These are phyloP conservation scores for Aspergillus sp. DNA, from an alignment of 2,329 filamentous ascomycete species.

Conservation along the genomic window DNA sequence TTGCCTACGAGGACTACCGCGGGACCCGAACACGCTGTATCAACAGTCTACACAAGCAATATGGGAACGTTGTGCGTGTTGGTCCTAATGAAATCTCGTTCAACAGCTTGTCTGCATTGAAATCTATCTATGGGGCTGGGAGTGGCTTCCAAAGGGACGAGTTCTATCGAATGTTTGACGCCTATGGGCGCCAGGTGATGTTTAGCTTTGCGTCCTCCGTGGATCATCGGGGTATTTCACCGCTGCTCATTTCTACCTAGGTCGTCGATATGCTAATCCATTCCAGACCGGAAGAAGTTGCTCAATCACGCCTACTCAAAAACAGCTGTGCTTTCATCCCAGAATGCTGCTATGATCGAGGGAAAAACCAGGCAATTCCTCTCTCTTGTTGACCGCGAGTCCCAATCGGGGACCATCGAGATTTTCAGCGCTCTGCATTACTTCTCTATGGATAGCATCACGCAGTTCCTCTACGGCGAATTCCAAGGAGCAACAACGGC, in stretches of 20 bases:
- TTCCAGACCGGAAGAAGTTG: conserved; percentile 53
- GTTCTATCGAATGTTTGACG: conserved; percentile 59
- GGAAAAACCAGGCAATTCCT: conserved; percentile 43
- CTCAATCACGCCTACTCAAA: conserved; percentile 56
- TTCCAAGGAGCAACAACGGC: conserved; percentile 47
- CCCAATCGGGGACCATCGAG: conserved; percentile 33
- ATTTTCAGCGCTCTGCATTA: conserved; percentile 53
- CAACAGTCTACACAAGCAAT: conserved; percentile 43
- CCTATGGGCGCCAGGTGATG: conserved; percentile 52
- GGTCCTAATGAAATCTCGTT: conserved; percentile 49
- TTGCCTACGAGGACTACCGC: conserved; percentile 46
- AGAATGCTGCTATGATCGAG: conserved; percentile 36
- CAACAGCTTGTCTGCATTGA: conserved; percentile 46
- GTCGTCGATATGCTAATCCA: conserved; percentile 31
- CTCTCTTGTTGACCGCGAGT: conserved; percentile 38
- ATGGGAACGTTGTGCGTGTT: conserved; percentile 50
- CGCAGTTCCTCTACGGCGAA: conserved; percentile 51
- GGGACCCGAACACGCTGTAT: conserved; percentile 45
- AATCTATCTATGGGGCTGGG: conserved; percentile 56
- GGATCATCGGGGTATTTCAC: background rate
- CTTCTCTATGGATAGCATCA: conserved; percentile 55
- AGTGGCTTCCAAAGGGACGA: conserved; percentile 49
- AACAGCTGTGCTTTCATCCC: conserved; percentile 39
- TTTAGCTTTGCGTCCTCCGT: conserved; percentile 49
- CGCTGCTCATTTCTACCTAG: background rate